These are phyloP conservation scores for Komagataella ulmi DNA, from an alignment of 805 yeast species.

Conservation along the genomic window DNA sequence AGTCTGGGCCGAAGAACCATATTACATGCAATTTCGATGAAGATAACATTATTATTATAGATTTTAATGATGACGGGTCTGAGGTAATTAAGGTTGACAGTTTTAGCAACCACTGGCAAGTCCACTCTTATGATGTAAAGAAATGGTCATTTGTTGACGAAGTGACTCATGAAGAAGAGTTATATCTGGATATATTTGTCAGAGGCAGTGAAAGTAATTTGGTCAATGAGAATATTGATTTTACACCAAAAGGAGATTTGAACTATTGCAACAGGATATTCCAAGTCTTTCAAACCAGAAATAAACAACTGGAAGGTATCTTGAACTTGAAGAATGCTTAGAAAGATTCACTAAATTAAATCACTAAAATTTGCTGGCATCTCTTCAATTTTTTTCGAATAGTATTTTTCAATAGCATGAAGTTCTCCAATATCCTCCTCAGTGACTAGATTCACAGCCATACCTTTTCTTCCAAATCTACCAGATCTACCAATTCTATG, in stretches of 20 bases:
- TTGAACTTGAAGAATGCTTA: slow-evolving; percentile 1
- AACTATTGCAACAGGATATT: slow-evolving; percentile 10
- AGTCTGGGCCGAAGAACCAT: background rate
- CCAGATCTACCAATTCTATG: slow-evolving; percentile 99
- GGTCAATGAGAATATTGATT: slow-evolving; percentile 6
- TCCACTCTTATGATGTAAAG: slow-evolving; percentile 4
- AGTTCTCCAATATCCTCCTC: slow-evolving; percentile 59
- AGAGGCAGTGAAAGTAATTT: slow-evolving; percentile 12
- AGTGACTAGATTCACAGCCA: slow-evolving; percentile 89
- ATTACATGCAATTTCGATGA: background rate
- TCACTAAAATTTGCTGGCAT: slow-evolving; percentile 62
- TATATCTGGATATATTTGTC: slow-evolving; percentile 2
- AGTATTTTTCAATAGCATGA: slow-evolving; percentile 81
- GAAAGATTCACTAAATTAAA: slow-evolving; percentile 2
- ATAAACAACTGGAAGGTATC: slow-evolving; percentile 7
- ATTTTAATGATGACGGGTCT: slow-evolving; percentile 2
- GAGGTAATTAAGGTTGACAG: slow-evolving; percentile 1
- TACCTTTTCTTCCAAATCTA: slow-evolving; percentile 97
- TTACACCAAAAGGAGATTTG: slow-evolving; percentile 10
- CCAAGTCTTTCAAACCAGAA: slow-evolving; percentile 10
- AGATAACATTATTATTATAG: slow-evolving; percentile 5
- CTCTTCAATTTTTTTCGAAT: slow-evolving; percentile 81
- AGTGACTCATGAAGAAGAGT: background rate
- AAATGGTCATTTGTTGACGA: slow-evolving; percentile 2
- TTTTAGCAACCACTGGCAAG: slow-evolving; percentile 7